Evolutionary conservation across 805 yeast genomes (phyloP), one percentile per base, ranked within the genome.

Genomic region (Sugiyamaella floridensis): DNA sequence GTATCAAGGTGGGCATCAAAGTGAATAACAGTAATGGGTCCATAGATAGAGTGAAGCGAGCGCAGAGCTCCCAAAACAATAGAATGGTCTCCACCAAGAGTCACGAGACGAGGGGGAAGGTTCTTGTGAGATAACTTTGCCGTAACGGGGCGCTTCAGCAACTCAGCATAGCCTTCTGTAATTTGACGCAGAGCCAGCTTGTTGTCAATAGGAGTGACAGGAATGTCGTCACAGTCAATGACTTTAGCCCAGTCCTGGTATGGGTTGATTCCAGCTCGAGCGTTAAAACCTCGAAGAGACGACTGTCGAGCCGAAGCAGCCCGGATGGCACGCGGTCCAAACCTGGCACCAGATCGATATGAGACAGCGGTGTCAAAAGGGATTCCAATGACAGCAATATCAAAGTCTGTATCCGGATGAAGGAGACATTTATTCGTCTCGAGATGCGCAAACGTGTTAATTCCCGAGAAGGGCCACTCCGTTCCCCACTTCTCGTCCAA

Each of bases 1-100:
- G 95, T 86, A 66, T 87, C 95, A 58, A 86, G 74, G 69, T 86
- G 95, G 12, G 93, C 92, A 64, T 87, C 95, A 60, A 87, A 85
- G 67, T 87, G 95, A 52, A 87, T 78, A 40, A 87, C 81, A 19
- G 87, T 80, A 48, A 87, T 68, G 16, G 80, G 80, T 1, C 92
- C 93, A 62, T 86, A 79, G 18, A 77, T 61, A 49, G 78, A 71
- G 55, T 78, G 65, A 52, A 85, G 72, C 0, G 87, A 83, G 58
- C 95, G 74, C 54, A 86, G 67, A 56, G 84, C 87, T 1, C 92
- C 89, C 49, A 86, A 72, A 43, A 85, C 74, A 32, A 87, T 78
- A 1, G 89, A 81, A 67, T 87, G 95, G 64, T 87, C 95, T 43
- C 95, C 95, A 10, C 95, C 95, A 26, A 87, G 71, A 0, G 87